These are phyloP conservation scores for Ophiocordyceps unilateralis DNA, from an alignment of 2,329 filamentous ascomycete genomes.

Conservation along the genomic window DNA sequence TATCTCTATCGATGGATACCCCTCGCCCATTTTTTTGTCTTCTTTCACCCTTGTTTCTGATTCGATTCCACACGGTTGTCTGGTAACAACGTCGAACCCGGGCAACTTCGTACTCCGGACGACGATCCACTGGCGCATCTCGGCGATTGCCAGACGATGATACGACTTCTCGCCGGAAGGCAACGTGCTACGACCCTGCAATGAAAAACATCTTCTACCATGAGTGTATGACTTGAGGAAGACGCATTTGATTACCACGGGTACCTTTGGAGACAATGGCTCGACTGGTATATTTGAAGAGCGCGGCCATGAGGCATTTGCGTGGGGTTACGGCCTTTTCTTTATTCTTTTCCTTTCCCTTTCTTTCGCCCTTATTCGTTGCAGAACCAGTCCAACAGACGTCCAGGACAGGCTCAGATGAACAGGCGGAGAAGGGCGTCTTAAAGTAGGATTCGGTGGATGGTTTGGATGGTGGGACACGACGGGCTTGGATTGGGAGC, in stretches of 20 bases:
- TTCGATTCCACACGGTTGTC: neutral
- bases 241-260: conserved; percentile 8
- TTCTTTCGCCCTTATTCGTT: neutral
- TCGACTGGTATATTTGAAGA: neutral
- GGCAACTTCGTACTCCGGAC: too few species aligned
- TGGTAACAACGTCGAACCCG: neutral
- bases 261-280: neutral
- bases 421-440: neutral
- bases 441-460: neutral
- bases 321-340: conserved; percentile 6
- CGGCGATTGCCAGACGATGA: neutral
- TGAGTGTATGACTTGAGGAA: conserved; percentile 24
- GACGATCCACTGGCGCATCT: neutral
- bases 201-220: conserved; percentile 6
- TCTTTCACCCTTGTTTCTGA: neutral
- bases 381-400: too few species aligned
- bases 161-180: neutral
- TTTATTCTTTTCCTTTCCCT: neutral
- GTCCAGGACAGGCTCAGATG: neutral
- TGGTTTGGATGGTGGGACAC: neutral
- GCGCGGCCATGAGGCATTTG: conserved; percentile 3
- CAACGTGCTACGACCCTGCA: conserved; percentile 18
- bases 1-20: neutral
- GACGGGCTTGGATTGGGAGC: neutral
- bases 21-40: neutral